A percentile compares a stretch with the other conserved stretches of the same genome.
Evolutionary conservation across 2,329 filamentous ascomycete genomes (phyloP).

Genomic region (Aspergillus melleus): DNA sequence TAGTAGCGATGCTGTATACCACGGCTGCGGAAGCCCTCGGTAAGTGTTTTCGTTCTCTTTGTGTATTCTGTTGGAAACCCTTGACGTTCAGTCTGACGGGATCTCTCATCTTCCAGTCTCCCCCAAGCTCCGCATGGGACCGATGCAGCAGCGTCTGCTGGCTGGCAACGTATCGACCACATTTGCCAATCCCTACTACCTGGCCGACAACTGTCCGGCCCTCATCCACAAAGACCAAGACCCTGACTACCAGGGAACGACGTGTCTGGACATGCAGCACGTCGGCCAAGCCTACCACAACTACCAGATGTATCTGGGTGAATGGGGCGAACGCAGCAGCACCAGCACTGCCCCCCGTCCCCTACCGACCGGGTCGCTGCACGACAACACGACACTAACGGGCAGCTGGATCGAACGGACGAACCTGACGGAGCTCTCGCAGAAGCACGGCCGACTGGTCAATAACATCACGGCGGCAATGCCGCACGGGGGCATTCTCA

Average conservation of each 20-base stretch:
- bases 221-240: conserved; percentile 55
- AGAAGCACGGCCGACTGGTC: conserved; percentile 57
- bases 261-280: conserved; percentile 69
- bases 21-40: conserved; percentile 71
- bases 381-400: conserved; percentile 70
- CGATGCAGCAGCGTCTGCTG: conserved; percentile 52
- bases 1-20: conserved; percentile 71
- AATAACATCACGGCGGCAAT: conserved; percentile 78
- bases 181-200: conserved; percentile 64
- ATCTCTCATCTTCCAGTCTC: conserved; percentile 50
- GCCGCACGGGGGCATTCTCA: conserved; percentile 70
- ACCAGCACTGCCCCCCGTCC: conserved; percentile 54
- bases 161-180: conserved; percentile 58
- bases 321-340: conserved; percentile 56
- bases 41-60: conserved; percentile 21
- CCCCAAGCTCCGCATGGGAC: conserved; percentile 66
- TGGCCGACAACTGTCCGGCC: conserved; percentile 59
- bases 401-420: conserved; percentile 67
- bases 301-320: conserved; percentile 59
- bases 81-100: background rate
- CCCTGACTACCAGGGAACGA: conserved; percentile 42
- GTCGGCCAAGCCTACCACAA: conserved; percentile 70
- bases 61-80: too few relatives aligned
- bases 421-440: conserved; percentile 55
- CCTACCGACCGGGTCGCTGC: conserved; percentile 61